Conservation (phyloP, 1,284 basidiomycete genomes). For the Rhodofomes roseus region DNA sequence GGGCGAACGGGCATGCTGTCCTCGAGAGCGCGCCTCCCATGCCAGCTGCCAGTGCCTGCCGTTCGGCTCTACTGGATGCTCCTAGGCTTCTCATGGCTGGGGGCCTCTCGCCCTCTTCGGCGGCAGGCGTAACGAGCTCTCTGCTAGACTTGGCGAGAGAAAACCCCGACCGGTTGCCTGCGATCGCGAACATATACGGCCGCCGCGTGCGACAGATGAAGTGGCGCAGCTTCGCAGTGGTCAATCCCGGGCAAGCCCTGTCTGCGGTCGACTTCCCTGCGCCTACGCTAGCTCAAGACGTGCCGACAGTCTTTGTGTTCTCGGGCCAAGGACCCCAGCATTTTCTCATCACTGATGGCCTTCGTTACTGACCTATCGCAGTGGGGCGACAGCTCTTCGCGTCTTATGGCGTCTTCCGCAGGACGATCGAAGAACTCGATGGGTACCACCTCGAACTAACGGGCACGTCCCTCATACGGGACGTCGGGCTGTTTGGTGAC, state of each 20-base stretch:
- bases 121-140: constrained; percentile 15
- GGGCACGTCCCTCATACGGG: constrained; percentile 32
- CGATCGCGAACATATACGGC: constrained; percentile 14
- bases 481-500: constrained; percentile 29
- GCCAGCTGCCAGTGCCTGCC: too few species aligned
- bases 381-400: constrained; percentile 30
- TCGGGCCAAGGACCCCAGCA: constrained; percentile 10
- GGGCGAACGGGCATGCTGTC: constrained; percentile 9
- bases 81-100: constrained; percentile 32
- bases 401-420: constrained; percentile 31
- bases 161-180: neutral
- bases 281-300: constrained; percentile 18
- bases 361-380: too few species aligned
- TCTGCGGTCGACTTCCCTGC: constrained; percentile 24
- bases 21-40: neutral
- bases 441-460: constrained; percentile 23
- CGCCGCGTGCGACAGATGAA: constrained; percentile 32
- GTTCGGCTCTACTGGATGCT: too few species aligned
- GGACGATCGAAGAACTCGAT: constrained; percentile 34
- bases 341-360: neutral
- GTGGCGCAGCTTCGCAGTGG: constrained; percentile 28
- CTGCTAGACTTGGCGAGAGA: too few species aligned
- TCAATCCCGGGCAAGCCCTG: constrained; percentile 24
- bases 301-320: constrained; percentile 28
- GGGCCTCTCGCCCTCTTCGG: constrained; percentile 29